Conservation (phyloP, 2,329 filamentous ascomycete species). For the Ophiocordyceps sinensis region DNA sequence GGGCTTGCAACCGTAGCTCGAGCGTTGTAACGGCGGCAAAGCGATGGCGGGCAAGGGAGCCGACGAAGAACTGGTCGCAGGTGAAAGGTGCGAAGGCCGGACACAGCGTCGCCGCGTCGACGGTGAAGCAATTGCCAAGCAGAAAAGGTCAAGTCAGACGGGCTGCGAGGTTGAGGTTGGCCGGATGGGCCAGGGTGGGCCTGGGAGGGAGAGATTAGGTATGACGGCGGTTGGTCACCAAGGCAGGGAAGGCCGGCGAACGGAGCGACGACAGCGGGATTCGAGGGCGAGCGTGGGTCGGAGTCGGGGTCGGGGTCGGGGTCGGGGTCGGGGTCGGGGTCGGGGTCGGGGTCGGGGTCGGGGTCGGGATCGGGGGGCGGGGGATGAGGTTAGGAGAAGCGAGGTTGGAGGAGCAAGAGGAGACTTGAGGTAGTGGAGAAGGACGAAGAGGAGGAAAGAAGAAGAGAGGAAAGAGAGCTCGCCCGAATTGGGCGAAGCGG, state of each 20-base stretch:
- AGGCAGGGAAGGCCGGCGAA: not conserved
- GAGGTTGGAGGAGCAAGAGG: not conserved
- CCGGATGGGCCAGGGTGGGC: slow-evolving; percentile 4
- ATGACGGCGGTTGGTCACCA: slow-evolving; percentile 1
- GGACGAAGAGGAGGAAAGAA: not conserved
- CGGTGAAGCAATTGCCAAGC: not conserved
- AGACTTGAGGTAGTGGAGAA: not conserved
- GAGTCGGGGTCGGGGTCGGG: not conserved
- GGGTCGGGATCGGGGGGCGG: not conserved
- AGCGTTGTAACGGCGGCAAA: not conserved
- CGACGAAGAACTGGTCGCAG: not conserved
- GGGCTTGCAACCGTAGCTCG: not conserved
- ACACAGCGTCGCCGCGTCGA: not conserved
- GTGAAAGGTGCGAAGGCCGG: not conserved
- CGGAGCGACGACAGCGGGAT: not conserved
- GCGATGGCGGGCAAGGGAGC: not conserved
- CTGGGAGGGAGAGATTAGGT: slow-evolving; percentile 4
- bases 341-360: not conserved
- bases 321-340: not conserved
- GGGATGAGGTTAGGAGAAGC: not conserved
- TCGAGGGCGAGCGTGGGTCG: not conserved
- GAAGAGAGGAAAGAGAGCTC: not conserved
- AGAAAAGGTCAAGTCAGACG: not conserved
- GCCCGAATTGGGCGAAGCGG: not conserved
- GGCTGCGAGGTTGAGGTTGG: slow-evolving; percentile 1